Percentiles rank a stretch among this genome's conserved stretches.
Conservation (phyloP, 176 grass and related monocot genomes). For the Melocanna baccifera region DNA sequence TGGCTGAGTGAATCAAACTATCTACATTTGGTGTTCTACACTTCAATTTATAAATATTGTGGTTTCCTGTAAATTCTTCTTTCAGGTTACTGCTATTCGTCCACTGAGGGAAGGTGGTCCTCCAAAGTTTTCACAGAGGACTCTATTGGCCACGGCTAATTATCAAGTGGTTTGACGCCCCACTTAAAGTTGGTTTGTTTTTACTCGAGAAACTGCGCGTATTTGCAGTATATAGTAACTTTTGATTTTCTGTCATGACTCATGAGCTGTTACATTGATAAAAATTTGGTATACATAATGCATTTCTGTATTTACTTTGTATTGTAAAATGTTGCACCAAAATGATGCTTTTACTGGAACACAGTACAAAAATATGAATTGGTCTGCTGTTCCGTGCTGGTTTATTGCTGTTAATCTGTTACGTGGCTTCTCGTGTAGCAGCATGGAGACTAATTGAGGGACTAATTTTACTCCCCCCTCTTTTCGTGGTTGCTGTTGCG, state of each 20-base stretch:
- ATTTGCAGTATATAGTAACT: neutral
- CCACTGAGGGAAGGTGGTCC: conserved; percentile 41
- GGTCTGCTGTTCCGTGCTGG: neutral
- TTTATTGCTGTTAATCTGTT: neutral
- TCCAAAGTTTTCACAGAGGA: conserved; percentile 66
- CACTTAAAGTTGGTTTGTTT: conserved; percentile 7
- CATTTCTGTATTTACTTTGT: conserved; percentile 7
- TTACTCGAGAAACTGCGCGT: neutral
- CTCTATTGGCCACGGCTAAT: conserved; percentile 53
- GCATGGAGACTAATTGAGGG: neutral
- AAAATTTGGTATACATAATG: neutral
- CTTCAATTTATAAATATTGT: neutral
- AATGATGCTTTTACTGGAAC: neutral
- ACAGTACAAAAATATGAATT: neutral
- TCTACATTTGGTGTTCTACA: neutral
- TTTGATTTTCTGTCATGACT: neutral
- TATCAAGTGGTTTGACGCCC: conserved; percentile 56
- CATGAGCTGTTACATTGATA: neutral
- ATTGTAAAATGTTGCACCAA: neutral
- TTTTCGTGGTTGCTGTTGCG: neutral
- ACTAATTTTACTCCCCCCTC: neutral
- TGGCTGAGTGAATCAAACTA: neutral
- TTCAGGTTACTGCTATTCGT: conserved; percentile 57
- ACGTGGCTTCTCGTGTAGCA: neutral
- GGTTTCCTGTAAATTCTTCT: conserved; percentile 21